Conservation (phyloP, 352 stramenopile species). For the Phytophthora sojae region DNA sequence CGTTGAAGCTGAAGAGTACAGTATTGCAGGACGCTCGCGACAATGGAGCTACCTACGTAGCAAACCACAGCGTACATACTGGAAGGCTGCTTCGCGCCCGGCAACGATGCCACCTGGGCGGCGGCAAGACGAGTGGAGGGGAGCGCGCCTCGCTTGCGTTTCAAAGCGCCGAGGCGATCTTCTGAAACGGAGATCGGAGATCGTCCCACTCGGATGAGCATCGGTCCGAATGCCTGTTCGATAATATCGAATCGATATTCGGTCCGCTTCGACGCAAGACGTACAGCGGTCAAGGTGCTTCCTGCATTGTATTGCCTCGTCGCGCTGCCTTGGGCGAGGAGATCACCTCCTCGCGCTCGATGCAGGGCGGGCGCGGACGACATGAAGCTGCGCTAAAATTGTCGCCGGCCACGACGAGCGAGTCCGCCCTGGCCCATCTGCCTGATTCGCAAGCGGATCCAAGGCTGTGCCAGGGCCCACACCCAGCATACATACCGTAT, state of each 20-base stretch:
- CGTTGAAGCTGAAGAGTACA: too few species aligned
- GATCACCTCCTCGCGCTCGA: background rate
- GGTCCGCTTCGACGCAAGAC: background rate
- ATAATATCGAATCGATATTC: background rate
- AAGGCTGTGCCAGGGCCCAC: background rate
- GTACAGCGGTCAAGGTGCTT: too few species aligned
- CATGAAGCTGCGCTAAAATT: too few species aligned
- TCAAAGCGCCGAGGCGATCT: conserved; percentile 18
- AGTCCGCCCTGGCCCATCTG: background rate
- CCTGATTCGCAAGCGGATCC: conserved; percentile 1
- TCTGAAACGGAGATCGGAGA: conserved; percentile 9
- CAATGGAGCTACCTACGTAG: too few species aligned
- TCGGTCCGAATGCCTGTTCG: too few species aligned
- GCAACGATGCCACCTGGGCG: background rate
- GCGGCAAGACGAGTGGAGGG: background rate
- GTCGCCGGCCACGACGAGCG: background rate
- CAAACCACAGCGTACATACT: too few species aligned
- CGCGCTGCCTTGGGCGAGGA: too few species aligned
- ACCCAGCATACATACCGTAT: too few species aligned
- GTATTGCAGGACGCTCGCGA: too few species aligned
- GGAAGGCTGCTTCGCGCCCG: background rate
- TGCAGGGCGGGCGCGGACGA: background rate
- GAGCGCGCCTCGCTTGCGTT: conserved; percentile 18
- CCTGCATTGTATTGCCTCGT: too few species aligned
- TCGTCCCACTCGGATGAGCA: conserved; percentile 1